A percentile compares a stretch with the other conserved stretches of the same genome.
phyloP scores from a whole-genome alignment of 2,329 filamentous ascomycete species.

The Claviceps pazoutovae region DNA sequence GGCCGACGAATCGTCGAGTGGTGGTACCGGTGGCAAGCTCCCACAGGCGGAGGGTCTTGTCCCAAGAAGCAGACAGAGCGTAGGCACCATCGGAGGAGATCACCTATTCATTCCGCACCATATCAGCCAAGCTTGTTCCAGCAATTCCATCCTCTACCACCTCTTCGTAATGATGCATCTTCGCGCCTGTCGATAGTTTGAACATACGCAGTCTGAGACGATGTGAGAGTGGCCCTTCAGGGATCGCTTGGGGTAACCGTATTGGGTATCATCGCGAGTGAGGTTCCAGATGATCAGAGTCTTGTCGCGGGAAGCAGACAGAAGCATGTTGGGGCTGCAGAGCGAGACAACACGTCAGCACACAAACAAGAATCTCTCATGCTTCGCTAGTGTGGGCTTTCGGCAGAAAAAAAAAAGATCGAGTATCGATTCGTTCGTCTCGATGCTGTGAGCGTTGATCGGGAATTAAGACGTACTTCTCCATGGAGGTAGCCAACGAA shows the following conservation, averaged over 20 bases:
- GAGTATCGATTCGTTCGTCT: slow-evolving; percentile 1
- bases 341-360: slow-evolving; percentile 12
- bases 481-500: slow-evolving; percentile 92
- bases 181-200: slow-evolving; percentile 8
- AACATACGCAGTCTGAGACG: slow-evolving; percentile 97
- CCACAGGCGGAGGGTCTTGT: slow-evolving; percentile 99
- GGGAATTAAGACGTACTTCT: slow-evolving; percentile 57
- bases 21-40: slow-evolving; percentile 95
- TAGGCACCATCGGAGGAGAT: slow-evolving; percentile 99
- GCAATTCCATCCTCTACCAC: background rate
- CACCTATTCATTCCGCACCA: slow-evolving; percentile 42
- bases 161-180: too few relatives aligned
- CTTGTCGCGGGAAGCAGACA: slow-evolving; percentile 96
- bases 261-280: slow-evolving; percentile 93
- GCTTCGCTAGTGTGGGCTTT: background rate
- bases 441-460: background rate
- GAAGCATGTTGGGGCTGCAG: slow-evolving; percentile 91
- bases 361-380: background rate
- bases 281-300: slow-evolving; percentile 99
- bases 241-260: slow-evolving; percentile 98
- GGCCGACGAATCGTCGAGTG: slow-evolving; percentile 95
- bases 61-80: slow-evolving; percentile 96
- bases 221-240: slow-evolving; percentile 99
- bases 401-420: slow-evolving; percentile 1
- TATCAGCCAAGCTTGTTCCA: slow-evolving; percentile 11